Conservation (phyloP, 495 filamentous ascomycete species). For the Aspergillus biplanus region DNA sequence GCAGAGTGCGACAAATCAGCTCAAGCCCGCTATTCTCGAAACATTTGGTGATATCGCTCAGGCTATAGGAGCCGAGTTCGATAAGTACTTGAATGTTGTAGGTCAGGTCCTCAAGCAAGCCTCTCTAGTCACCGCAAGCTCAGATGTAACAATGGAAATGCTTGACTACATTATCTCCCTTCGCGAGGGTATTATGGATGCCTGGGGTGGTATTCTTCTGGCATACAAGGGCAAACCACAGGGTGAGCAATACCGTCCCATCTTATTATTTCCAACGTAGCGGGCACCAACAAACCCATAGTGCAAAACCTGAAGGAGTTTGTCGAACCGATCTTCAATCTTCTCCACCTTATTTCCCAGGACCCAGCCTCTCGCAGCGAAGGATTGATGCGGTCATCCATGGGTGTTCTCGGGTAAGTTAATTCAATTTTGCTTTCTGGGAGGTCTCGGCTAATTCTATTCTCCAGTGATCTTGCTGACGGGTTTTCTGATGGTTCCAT, state of each 20-base stretch:
- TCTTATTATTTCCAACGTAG: slow-evolving; percentile 2
- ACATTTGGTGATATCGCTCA: slow-evolving; percentile 98
- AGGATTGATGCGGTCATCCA: slow-evolving; percentile 83
- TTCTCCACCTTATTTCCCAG: slow-evolving; percentile 78
- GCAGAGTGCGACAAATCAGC: slow-evolving; percentile 80
- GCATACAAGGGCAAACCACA: slow-evolving; percentile 75
- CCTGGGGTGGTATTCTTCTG: slow-evolving; percentile 93
- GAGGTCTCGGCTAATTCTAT: slow-evolving; percentile 37
- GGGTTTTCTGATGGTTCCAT: slow-evolving; percentile 91
- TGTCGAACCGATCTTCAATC: slow-evolving; percentile 84
- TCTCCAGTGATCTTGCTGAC: slow-evolving; percentile 85
- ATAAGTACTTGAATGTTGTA: slow-evolving; percentile 88
- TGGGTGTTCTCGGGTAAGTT: slow-evolving; percentile 94
- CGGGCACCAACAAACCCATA: slow-evolving; percentile 41
- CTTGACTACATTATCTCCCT: slow-evolving; percentile 93
- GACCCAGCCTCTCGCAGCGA: slow-evolving; percentile 83
- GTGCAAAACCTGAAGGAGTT: slow-evolving; percentile 73
- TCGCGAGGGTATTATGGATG: slow-evolving; percentile 97
- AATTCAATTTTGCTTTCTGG: slow-evolving; percentile 4
- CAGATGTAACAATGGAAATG: slow-evolving; percentile 83
- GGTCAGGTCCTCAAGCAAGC: slow-evolving; percentile 94
- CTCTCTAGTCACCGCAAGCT: slow-evolving; percentile 70
- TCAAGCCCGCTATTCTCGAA: slow-evolving; percentile 96
- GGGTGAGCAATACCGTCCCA: slow-evolving; percentile 36
- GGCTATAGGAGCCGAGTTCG: slow-evolving; percentile 89